These are phyloP conservation scores for Moringa oleifera DNA, from an alignment of 345 rosid species.

Conservation along the genomic window DNA sequence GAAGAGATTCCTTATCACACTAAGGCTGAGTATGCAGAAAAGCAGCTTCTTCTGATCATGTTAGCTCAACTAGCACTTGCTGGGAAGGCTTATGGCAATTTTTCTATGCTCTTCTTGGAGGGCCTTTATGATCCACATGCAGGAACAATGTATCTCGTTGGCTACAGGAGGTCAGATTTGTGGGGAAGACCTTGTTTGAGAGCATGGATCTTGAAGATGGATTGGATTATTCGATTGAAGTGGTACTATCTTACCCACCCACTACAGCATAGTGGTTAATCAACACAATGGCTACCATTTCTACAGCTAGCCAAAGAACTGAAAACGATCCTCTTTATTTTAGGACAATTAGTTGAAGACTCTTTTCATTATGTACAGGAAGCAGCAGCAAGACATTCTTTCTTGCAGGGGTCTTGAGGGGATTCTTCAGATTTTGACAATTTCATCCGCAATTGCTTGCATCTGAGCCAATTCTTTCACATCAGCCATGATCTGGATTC, in stretches of 20 bases:
- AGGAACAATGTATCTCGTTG: conserved; percentile 80
- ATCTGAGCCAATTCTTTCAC: conserved; percentile 66
- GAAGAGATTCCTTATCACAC: conserved; percentile 40
- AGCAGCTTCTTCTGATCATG: conserved; percentile 71
- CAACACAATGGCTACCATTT: no score
- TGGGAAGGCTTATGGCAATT: conserved; percentile 43
- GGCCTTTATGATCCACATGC: conserved; percentile 71
- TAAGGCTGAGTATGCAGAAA: conserved; percentile 63
- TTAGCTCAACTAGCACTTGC: conserved; percentile 58
- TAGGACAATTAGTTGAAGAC: no score
- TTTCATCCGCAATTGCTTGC: conserved; percentile 64
- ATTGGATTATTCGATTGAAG: conserved; percentile 64
- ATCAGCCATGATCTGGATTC: conserved; percentile 35
- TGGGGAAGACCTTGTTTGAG: conserved; percentile 62
- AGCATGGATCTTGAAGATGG: conserved; percentile 85
- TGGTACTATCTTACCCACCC: conserved; percentile 73
- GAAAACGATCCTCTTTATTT: conserved; percentile 79
- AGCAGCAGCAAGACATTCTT: conserved; percentile 75
- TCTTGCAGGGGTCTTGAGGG: conserved; percentile 75
- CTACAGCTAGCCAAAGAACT: no score
- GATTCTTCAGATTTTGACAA: conserved; percentile 57
- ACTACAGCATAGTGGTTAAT: conserved; percentile 69
- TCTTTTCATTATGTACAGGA: conserved; percentile 63
- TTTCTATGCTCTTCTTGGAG: conserved; percentile 64
- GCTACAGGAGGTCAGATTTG: conserved; percentile 86